Evolutionary conservation across 768 basidiomycete genomes (phyloP).

Genomic region (Hortiboletus flavorubellus): DNA sequence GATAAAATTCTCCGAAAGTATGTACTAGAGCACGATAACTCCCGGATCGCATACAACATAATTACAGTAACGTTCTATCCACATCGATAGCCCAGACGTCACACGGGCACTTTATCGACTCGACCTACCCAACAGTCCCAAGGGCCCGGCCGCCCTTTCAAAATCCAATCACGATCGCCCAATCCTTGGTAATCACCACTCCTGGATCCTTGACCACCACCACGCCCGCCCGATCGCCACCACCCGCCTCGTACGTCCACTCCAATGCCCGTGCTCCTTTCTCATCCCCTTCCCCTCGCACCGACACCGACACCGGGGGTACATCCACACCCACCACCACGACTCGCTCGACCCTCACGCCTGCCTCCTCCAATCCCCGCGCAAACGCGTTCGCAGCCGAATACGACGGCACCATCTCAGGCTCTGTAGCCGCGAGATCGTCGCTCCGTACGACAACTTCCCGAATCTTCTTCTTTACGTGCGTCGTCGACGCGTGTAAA

Average conservation of each 20-base stretch:
- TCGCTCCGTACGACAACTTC: constrained; percentile 46
- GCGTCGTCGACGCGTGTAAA: constrained; percentile 55
- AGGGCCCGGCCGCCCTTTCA: not conserved
- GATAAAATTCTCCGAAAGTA: not conserved
- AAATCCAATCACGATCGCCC: constrained; percentile 48
- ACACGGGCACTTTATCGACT: not conserved
- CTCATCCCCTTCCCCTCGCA: constrained; percentile 41
- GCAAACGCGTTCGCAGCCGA: constrained; percentile 59
- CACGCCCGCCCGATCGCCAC: constrained; percentile 55
- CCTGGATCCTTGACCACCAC: constrained; percentile 77
- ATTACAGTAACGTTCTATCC: too few relatives aligned
- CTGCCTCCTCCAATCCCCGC: constrained; percentile 44
- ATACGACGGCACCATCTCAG: constrained; percentile 4
- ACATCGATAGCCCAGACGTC: not conserved
- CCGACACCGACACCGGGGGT: constrained; percentile 55
- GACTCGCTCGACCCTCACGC: constrained; percentile 78
- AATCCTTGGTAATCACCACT: constrained; percentile 55
- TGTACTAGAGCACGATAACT: not conserved
- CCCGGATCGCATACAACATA: not conserved
- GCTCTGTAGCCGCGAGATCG: constrained; percentile 59
- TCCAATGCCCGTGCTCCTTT: constrained; percentile 44
- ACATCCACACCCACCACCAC: constrained; percentile 68
- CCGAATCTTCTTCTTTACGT: constrained; percentile 15
- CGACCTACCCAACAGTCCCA: not conserved
- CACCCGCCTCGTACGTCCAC: constrained; percentile 67